phyloP scores from a whole-genome alignment of 441 rosid species.

The Flueggea neowawraea region DNA sequence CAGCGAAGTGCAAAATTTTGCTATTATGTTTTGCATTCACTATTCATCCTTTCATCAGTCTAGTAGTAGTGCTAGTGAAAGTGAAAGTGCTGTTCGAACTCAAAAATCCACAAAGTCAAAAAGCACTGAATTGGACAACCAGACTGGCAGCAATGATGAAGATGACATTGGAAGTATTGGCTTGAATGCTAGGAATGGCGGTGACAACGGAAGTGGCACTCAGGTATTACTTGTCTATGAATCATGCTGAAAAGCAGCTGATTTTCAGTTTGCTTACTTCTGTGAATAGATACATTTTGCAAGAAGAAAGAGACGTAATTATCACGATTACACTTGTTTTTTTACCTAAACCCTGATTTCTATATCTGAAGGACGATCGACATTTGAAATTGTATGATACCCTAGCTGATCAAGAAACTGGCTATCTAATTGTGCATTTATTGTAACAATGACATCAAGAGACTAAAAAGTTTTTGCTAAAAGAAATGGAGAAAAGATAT shows the following conservation, averaged over 20 bases:
- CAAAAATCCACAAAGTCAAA: constrained; percentile 35
- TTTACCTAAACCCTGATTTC: no score
- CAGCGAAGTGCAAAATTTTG: constrained; percentile 8
- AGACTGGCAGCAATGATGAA: constrained; percentile 33
- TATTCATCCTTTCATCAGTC: constrained; percentile 34
- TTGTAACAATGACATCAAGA: no score
- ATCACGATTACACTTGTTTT: no score
- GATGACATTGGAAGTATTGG: constrained; percentile 34
- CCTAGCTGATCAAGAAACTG: no score
- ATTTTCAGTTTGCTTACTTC: background rate
- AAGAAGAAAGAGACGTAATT: no score
- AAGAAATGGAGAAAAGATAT: no score
- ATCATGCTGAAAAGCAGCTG: background rate
- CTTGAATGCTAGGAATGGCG: constrained; percentile 36
- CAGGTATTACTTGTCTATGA: constrained; percentile 28
- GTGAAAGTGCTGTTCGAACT: constrained; percentile 40
- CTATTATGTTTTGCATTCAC: constrained; percentile 14
- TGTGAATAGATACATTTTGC: background rate
- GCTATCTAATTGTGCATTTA: no score
- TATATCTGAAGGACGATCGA: no score
- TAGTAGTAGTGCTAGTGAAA: constrained; percentile 35
- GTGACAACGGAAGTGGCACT: constrained; percentile 48
- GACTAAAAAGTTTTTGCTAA: no score
- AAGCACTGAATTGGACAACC: constrained; percentile 27
- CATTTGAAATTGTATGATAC: no score